Evolutionary conservation across 768 basidiomycete species (phyloP).

Genomic region (Boletales sp.): DNA sequence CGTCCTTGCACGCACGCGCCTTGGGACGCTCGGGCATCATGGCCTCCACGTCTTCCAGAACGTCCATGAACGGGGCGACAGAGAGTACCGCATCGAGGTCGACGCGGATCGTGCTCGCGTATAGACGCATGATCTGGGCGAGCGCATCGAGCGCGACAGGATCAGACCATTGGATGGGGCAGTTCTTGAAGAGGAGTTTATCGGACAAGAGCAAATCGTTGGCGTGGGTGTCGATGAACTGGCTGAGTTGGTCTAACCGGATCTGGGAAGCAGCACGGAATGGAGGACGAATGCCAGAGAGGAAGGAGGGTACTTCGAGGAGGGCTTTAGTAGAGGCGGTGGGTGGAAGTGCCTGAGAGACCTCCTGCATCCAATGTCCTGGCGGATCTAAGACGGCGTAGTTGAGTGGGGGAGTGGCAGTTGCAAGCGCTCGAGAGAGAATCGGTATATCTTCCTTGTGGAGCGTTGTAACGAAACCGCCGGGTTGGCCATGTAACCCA

Average conservation of each 20-base stretch:
- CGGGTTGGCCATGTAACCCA: constrained; percentile 55
- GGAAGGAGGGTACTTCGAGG: constrained; percentile 46
- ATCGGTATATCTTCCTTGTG: constrained; percentile 55
- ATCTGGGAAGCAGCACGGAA: constrained; percentile 37
- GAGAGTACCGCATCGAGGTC: constrained; percentile 19
- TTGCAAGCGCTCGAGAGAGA: constrained; percentile 52
- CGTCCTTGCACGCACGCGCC: constrained; percentile 8
- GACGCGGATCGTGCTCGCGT: constrained; percentile 28
- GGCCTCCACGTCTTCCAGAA: constrained; percentile 19
- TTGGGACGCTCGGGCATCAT: constrained; percentile 17
- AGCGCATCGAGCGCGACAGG: constrained; percentile 18
- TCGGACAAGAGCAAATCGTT: constrained; percentile 42
- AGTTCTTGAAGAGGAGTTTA: constrained; percentile 42
- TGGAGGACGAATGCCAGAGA: constrained; percentile 41
- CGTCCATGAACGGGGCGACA: constrained; percentile 19
- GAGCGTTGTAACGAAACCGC: constrained; percentile 77
- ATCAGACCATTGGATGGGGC: constrained; percentile 39
- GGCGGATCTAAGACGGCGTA: constrained; percentile 47
- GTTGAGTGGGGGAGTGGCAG: constrained; percentile 47
- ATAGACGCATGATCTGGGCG: constrained; percentile 28
- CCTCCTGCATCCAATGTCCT: constrained; percentile 18
- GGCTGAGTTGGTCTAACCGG: constrained; percentile 29
- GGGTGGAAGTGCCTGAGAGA: constrained; percentile 43
- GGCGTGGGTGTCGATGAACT: constrained; percentile 41
- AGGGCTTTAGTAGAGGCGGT: constrained; percentile 39